Percentiles rank a stretch among this genome's conserved stretches.
Evolutionary conservation across 441 rosid genomes (phyloP).

Genomic region (Mallotus japonicus): DNA sequence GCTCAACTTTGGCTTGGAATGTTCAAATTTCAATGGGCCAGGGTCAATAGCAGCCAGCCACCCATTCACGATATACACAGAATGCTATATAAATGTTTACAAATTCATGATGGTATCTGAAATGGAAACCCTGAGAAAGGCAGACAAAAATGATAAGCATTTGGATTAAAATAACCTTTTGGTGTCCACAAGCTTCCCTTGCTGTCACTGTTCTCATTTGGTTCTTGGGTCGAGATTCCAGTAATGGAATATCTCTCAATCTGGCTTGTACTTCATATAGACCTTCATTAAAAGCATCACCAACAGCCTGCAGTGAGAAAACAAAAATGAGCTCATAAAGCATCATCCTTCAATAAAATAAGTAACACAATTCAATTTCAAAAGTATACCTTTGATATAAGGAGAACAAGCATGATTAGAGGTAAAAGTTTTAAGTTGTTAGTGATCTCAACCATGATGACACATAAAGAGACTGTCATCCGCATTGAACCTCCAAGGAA

Average conservation of each 20-base stretch:
- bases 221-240: conserved; percentile 92
- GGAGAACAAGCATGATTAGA: conserved; percentile 98
- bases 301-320: conserved; percentile 73
- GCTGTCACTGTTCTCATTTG: conserved; percentile 81
- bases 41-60: not conserved
- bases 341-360: conserved; percentile 21
- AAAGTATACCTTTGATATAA: conserved; percentile 82
- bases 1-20: not conserved
- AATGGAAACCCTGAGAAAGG: not conserved
- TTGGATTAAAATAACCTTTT: conserved; percentile 52
- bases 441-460: conserved; percentile 96
- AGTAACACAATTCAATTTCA: conserved; percentile 12
- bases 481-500: conserved; percentile 99
- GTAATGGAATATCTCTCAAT: conserved; percentile 76
- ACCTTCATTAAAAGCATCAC: conserved; percentile 99
- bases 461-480: conserved; percentile 97
- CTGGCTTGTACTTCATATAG: conserved; percentile 91
- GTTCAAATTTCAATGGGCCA: conserved; percentile 2
- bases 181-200: conserved; percentile 81
- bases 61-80: not conserved
- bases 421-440: conserved; percentile 93
- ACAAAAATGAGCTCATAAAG: conserved; percentile 14
- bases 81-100: not conserved
- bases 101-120: not conserved
- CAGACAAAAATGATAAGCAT: conserved; percentile 12